These are phyloP conservation scores for Effrenium voratum DNA, from an alignment of 73 alveolate genomes.

Conservation along the genomic window DNA sequence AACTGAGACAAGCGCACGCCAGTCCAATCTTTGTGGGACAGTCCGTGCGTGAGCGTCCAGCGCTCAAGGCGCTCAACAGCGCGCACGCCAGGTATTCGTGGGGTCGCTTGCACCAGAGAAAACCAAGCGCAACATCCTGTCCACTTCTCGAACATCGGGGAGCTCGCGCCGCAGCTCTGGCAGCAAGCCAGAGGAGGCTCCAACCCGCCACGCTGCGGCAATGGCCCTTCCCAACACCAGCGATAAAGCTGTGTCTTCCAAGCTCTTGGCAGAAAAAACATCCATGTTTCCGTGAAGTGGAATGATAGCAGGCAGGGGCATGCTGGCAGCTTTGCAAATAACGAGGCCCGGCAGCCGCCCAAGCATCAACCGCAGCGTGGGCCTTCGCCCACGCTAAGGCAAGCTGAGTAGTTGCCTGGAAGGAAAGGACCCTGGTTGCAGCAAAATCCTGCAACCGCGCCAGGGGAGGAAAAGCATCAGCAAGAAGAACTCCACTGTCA, in stretches of 20 bases:
- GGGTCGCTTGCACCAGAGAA: not conserved
- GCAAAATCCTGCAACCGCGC: not conserved
- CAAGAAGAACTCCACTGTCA: not conserved
- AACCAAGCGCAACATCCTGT: not conserved
- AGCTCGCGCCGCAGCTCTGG: not conserved
- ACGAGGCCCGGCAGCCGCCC: not conserved
- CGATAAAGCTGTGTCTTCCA: not conserved
- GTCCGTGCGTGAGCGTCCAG: not conserved
- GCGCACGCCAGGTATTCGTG: not conserved
- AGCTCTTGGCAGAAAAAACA: not conserved
- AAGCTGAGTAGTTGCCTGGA: not conserved
- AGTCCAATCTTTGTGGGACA: not conserved
- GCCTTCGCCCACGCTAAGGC: conserved; percentile 4
- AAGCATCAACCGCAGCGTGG: not conserved
- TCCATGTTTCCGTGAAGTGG: not conserved
- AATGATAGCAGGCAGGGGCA: not conserved
- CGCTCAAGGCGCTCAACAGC: not conserved
- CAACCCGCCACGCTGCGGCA: not conserved
- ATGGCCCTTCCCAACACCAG: not conserved
- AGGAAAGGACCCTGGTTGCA: not conserved
- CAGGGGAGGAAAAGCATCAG: not conserved
- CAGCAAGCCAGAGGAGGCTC: not conserved
- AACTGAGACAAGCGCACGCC: not conserved
- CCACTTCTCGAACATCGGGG: not conserved
- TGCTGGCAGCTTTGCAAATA: not conserved